phyloP scores from a whole-genome alignment of 208 protist genomes.

The Trypanosoma avium region DNA sequence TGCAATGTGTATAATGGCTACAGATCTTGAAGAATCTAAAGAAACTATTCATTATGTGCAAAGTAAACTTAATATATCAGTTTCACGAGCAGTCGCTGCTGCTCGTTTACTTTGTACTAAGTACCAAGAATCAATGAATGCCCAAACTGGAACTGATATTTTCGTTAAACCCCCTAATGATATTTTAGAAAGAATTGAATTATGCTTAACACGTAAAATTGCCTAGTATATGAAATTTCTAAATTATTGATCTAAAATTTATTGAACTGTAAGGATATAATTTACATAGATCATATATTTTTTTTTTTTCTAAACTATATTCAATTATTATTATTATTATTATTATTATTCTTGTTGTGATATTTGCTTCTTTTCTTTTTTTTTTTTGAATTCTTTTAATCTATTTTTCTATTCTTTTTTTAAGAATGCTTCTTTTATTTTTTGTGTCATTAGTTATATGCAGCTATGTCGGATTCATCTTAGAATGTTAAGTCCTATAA shows the following conservation, averaged over 20 bases:
- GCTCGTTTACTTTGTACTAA: conserved; percentile 70
- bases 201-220: conserved; percentile 41
- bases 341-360: conserved; percentile 14
- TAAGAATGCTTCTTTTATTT: no score
- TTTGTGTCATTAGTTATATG: background rate
- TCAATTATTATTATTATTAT: conserved; percentile 1
- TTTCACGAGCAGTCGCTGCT: conserved; percentile 51
- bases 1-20: conserved; percentile 56
- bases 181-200: conserved; percentile 51
- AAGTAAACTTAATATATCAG: conserved; percentile 60
- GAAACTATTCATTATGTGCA: conserved; percentile 54
- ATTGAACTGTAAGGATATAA: background rate
- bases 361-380: no score
- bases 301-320: conserved; percentile 8
- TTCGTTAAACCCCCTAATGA: conserved; percentile 37
- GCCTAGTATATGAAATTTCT: background rate
- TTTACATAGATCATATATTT: background rate
- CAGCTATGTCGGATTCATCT: background rate
- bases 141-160: conserved; percentile 18
- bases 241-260: no score
- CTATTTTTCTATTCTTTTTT: conserved; percentile 20
- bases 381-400: conserved; percentile 1
- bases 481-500: background rate
- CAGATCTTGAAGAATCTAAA: conserved; percentile 39
- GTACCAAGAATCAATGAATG: conserved; percentile 42